Base-by-base conservation (phyloP, 257 asterid species). In the Solanum dulcamara region DNA sequence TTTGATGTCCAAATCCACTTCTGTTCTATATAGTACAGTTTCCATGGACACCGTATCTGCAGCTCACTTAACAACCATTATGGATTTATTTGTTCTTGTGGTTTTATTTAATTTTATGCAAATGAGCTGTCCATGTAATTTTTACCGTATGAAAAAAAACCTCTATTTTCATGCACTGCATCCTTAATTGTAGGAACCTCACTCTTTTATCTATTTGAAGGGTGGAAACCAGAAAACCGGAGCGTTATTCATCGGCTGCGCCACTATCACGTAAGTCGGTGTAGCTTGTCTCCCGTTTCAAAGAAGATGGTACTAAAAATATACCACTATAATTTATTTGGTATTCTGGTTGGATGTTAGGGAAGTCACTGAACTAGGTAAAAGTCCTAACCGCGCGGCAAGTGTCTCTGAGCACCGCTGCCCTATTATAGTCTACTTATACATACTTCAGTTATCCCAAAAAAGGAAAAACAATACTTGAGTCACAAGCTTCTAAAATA, bases 171-270 rank as follows among this genome's bases (percentile, higher is more conserved):
- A 91, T 87, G 93, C 87, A 81, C 81, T 88, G 90, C 81, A 88
- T 87, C 91, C 64, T 85, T 90, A 90, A 89, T 90, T 93, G 93
- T 93, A 93, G 93, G 97, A 95, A 86, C 94, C 98, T 96, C 89
- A 94, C 96, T 88, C 91, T 93, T 93, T 95, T 94, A 88, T 95
- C 92, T 96, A 90, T 95, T 93, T 95, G 96, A 95, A 96, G 99
- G 99, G 99, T 89, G 93, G 99, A 96, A 92, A 94, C 99, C 86
- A 93, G 99, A 93, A 94, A 94, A 85, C 92, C 99, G 55, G 99
- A 96, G 94, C 98, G 99, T 44, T 95, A 96, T 93, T 96, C 99
- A 70, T 96, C 99, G 57, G 99, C 99, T 90, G 98, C 99, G 66
- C 99, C 99, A 60, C 88, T 96, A 87, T 95, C 99, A 82, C 98